A percentile compares a stretch with the other conserved stretches of the same genome.
These are phyloP conservation scores for Coemansia sp. DNA, from an alignment of 192 early-diverging fungal genomes.

Conservation along the genomic window DNA sequence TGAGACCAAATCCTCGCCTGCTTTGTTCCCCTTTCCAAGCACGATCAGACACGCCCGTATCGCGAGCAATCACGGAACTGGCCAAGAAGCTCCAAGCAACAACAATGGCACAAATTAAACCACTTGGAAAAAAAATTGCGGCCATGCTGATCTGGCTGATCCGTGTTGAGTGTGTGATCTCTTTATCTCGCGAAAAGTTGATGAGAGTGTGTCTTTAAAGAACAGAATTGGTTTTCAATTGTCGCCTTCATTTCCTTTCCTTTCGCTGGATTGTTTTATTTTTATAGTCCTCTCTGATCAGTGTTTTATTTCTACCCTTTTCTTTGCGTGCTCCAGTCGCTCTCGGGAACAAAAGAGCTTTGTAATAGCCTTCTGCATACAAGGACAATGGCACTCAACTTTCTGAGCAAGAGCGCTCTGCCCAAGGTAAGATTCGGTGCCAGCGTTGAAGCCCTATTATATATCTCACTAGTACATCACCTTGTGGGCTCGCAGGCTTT, in stretches of 20 bases:
- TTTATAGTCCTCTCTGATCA: background rate
- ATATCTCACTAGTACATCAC: no score
- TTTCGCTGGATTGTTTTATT: slow-evolving; percentile 1
- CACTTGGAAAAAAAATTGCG: no score
- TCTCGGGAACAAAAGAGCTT: background rate
- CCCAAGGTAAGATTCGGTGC: slow-evolving; percentile 42
- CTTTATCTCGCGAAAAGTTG: no score
- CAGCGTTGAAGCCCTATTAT: background rate
- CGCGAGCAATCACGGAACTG: no score
- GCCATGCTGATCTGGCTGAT: no score
- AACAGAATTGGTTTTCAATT: background rate
- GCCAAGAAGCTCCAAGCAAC: no score
- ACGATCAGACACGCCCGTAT: no score
- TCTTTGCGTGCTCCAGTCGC: background rate
- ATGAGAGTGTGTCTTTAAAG: no score
- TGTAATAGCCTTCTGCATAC: background rate
- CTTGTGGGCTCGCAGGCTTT: background rate
- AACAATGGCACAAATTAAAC: no score
- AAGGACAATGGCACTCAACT: slow-evolving; percentile 47
- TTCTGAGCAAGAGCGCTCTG: slow-evolving; percentile 45
- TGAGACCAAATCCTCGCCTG: no score
- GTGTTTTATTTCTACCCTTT: background rate
- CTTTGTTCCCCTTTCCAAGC: no score
- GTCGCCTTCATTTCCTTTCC: background rate
- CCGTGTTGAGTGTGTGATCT: no score